Evolutionary conservation across 1,139 yeast species (phyloP).

Genomic region (Geotrichum candidum): DNA sequence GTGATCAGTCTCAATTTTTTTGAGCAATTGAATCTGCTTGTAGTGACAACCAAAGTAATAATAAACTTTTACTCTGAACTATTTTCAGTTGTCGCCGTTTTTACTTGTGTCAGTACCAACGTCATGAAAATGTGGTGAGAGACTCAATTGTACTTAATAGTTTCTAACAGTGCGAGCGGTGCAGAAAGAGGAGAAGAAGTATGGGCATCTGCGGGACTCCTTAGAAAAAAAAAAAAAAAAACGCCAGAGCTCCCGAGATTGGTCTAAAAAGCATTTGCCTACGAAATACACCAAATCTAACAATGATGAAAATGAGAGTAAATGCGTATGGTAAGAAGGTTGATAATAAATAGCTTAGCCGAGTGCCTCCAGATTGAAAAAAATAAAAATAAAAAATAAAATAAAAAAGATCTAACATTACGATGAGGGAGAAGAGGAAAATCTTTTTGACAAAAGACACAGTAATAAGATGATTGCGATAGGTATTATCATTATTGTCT

Average conservation of each 20-base stretch:
- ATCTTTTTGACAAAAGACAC: too few relatives aligned
- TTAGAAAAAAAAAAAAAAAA: background rate
- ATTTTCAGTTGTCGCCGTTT: background rate
- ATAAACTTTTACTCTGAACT: background rate
- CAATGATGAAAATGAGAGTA: too few relatives aligned
- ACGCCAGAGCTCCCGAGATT: background rate
- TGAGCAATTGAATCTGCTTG: too few relatives aligned
- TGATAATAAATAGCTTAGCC: too few relatives aligned
- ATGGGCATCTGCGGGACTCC: background rate
- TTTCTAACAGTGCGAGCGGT: background rate
- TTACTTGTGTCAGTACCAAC: background rate
- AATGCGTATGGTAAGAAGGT: too few relatives aligned
- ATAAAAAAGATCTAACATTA: too few relatives aligned
- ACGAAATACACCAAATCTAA: too few relatives aligned
- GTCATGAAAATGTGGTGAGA: background rate
- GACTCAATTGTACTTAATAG: background rate
- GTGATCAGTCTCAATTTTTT: background rate
- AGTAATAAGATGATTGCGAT: too few relatives aligned
- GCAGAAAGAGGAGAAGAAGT: background rate
- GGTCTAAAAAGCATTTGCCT: background rate
- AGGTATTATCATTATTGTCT: too few relatives aligned
- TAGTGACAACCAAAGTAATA: background rate
- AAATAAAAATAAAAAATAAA: too few relatives aligned
- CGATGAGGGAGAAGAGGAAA: too few relatives aligned
- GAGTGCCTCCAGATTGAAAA: too few relatives aligned